phyloP scores from a whole-genome alignment of 345 rosid species.

The Punica granatum region DNA sequence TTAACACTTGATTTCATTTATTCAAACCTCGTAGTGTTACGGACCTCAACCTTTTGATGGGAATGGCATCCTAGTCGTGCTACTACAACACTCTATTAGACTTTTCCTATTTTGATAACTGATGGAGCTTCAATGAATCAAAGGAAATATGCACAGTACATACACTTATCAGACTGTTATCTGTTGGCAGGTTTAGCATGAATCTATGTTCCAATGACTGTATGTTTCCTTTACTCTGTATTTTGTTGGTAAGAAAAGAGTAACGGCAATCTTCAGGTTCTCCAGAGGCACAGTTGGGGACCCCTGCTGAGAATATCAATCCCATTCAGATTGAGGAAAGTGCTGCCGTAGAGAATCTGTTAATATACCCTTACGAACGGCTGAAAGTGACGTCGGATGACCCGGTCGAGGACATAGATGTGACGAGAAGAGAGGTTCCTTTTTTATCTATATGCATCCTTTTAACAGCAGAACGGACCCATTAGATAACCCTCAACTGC shows the following conservation, averaged over 20 bases:
- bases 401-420: conserved; percentile 47
- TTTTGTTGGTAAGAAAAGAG: conserved; percentile 2
- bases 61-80: not conserved
- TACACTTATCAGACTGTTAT: too few relatives aligned
- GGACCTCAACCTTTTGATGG: not conserved
- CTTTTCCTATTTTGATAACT: not conserved
- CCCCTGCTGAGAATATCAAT: conserved; percentile 11
- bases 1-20: too few relatives aligned
- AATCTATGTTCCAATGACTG: not conserved
- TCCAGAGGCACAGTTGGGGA: conserved; percentile 15
- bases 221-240: not conserved
- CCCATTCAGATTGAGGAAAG: conserved; percentile 17
- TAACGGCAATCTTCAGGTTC: conserved; percentile 29
- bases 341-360: conserved; percentile 16
- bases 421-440: conserved; percentile 61
- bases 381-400: conserved; percentile 43
- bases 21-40: not conserved
- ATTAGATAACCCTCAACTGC: not conserved
- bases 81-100: not conserved
- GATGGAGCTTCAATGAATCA: too few relatives aligned
- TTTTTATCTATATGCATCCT: not conserved
- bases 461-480: not conserved
- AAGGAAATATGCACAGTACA: too few relatives aligned
- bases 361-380: conserved; percentile 40
- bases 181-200: not conserved